A percentile compares a stretch with the other conserved stretches of the same genome.
Conservation (phyloP, 352 stramenopile species). For the Phytophthora pini region DNA sequence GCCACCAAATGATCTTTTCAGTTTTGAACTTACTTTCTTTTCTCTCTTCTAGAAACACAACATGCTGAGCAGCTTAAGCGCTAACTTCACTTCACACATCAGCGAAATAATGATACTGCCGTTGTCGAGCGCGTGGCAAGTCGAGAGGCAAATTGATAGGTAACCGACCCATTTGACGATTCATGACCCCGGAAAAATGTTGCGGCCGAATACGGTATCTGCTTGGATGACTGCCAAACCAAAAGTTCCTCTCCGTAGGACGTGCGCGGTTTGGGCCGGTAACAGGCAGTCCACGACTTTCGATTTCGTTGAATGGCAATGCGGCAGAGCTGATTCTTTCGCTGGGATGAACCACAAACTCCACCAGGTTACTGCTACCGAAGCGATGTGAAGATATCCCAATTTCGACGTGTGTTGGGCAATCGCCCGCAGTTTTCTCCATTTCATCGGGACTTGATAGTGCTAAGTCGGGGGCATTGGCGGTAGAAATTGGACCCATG, state of each 20-base stretch:
- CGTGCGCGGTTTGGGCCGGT: neutral
- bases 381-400: neutral
- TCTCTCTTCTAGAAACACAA: neutral
- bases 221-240: neutral
- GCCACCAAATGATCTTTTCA: conserved; percentile 1
- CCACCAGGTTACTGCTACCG: neutral
- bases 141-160: neutral
- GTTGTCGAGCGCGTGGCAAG: neutral
- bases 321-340: neutral
- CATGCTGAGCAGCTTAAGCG: neutral
- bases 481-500: neutral
- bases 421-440: neutral
- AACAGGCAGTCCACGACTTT: neutral
- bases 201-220: neutral
- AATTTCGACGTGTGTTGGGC: neutral
- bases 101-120: neutral
- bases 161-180: neutral
- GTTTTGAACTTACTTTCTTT: neutral
- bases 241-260: no score
- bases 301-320: neutral
- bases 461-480: neutral
- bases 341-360: neutral
- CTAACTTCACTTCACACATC: neutral
- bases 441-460: neutral
- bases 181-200: neutral